phyloP scores from a whole-genome alignment of 768 basidiomycete genomes.

The Trametes meyenii region DNA sequence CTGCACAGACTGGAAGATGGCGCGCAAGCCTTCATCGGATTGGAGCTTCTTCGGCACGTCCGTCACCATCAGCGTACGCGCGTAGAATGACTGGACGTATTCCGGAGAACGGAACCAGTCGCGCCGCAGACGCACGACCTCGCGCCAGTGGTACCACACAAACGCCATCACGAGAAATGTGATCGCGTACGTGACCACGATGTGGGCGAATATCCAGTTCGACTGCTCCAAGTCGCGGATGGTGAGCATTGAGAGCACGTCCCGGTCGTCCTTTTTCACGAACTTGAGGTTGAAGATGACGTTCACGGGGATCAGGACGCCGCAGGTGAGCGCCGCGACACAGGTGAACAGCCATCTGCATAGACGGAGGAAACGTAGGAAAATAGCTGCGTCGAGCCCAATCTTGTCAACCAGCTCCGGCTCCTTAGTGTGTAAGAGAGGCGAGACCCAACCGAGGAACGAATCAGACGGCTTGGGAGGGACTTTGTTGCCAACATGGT shows the following conservation, averaged over 20 bases:
- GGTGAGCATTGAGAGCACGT: slow-evolving; percentile 79
- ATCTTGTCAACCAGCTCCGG: slow-evolving; percentile 86
- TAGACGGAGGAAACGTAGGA: slow-evolving; percentile 89
- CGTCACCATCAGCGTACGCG: slow-evolving; percentile 84
- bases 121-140: slow-evolving; percentile 78
- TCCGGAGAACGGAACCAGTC: slow-evolving; percentile 90
- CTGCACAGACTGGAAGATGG: slow-evolving; percentile 68
- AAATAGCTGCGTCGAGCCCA: slow-evolving; percentile 92
- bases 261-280: slow-evolving; percentile 52
- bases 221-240: slow-evolving; percentile 76
- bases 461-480: slow-evolving; percentile 84
- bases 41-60: slow-evolving; percentile 80
- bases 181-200: slow-evolving; percentile 81
- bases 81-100: slow-evolving; percentile 89
- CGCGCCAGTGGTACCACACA: slow-evolving; percentile 74
- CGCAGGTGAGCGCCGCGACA: slow-evolving; percentile 66
- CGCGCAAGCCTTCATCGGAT: slow-evolving; percentile 80
- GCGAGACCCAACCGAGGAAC: slow-evolving; percentile 88
- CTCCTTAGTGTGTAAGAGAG: slow-evolving; percentile 81
- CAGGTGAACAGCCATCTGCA: slow-evolving; percentile 71
- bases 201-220: slow-evolving; percentile 77
- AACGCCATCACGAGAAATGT: slow-evolving; percentile 71
- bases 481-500: slow-evolving; percentile 74
- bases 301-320: slow-evolving; percentile 85
- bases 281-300: slow-evolving; percentile 78